These are phyloP conservation scores for Hypoxylon sp. DNA, from an alignment of 2,329 filamentous ascomycete species.

Conservation along the genomic window DNA sequence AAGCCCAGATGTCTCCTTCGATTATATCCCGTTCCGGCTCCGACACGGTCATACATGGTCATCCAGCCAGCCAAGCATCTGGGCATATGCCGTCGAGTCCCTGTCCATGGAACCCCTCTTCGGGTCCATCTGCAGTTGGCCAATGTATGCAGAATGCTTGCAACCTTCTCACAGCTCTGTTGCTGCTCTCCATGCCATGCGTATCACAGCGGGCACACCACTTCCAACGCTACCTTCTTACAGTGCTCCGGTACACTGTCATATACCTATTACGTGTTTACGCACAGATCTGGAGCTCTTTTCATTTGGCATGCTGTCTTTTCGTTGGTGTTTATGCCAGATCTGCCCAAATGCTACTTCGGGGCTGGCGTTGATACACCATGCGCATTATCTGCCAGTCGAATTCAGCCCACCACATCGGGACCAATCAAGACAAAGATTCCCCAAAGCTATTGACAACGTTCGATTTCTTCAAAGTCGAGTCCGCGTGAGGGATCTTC, in stretches of 20 bases:
- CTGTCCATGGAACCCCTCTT: constrained; percentile 42
- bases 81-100: constrained; percentile 22
- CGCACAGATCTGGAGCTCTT: constrained; percentile 15
- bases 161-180: constrained; percentile 19
- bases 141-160: constrained; percentile 29
- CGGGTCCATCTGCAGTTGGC: constrained; percentile 32
- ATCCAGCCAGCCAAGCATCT: constrained; percentile 33
- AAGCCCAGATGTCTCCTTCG: constrained; percentile 29
- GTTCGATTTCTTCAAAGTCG: constrained; percentile 27
- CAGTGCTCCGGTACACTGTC: constrained; percentile 17
- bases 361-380: constrained; percentile 35
- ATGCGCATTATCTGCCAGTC: constrained; percentile 30
- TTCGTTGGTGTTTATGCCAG: constrained; percentile 21
- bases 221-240: constrained; percentile 2
- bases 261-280: constrained; percentile 19
- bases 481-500: constrained; percentile 10
- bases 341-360: constrained; percentile 29
- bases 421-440: constrained; percentile 37
- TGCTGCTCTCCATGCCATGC: constrained; percentile 10
- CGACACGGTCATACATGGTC: constrained; percentile 23
- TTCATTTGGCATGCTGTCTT: constrained; percentile 15
- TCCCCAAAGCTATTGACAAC: constrained; percentile 27
- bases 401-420: constrained; percentile 35
- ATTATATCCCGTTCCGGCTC: constrained; percentile 36
- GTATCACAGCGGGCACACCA: constrained; percentile 7